phyloP scores from a whole-genome alignment of 495 filamentous ascomycete genomes.

The Hyaloscypha variabilis region DNA sequence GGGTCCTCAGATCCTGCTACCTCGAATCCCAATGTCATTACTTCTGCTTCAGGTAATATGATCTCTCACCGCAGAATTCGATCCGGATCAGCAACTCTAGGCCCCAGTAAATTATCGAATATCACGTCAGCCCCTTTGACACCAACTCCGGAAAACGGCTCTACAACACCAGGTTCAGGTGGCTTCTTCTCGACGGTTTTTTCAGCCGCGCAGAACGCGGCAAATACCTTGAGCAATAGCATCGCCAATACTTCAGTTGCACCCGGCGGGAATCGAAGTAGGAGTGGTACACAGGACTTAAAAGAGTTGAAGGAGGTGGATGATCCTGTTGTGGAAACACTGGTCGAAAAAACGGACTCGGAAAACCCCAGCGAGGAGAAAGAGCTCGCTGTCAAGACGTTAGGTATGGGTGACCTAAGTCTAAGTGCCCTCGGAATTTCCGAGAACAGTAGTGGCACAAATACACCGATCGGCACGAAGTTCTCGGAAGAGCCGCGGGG shows the following conservation, averaged over 20 bases:
- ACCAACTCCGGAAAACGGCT: constrained; percentile 61
- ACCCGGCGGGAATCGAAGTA: constrained; percentile 42
- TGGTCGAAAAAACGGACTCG: constrained; percentile 37
- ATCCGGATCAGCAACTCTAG: constrained; percentile 65
- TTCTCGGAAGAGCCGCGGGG: constrained; percentile 37
- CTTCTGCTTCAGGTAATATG: constrained; percentile 64
- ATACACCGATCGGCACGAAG: constrained; percentile 43
- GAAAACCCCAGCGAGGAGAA: constrained; percentile 53
- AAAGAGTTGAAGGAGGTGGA: constrained; percentile 34
- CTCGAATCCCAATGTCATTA: constrained; percentile 42
- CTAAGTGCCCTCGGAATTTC: constrained; percentile 79
- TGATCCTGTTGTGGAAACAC: constrained; percentile 50
- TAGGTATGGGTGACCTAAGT: constrained; percentile 86
- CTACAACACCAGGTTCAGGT: constrained; percentile 42
- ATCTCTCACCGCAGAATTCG: constrained; percentile 69
- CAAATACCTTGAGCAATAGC: constrained; percentile 79
- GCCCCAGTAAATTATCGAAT: constrained; percentile 89
- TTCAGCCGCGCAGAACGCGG: constrained; percentile 91
- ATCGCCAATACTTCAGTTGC: constrained; percentile 64
- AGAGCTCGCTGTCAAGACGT: constrained; percentile 81
- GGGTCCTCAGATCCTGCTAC: constrained; percentile 31
- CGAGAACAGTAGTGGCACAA: constrained; percentile 45
- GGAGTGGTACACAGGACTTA: constrained; percentile 38
- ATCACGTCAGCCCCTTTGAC: constrained; percentile 72
- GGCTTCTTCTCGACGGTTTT: constrained; percentile 95